A percentile compares a stretch with the other conserved stretches of the same genome.
Evolutionary conservation across 257 asterid species (phyloP).

Genomic region (Primulina eburnea): DNA sequence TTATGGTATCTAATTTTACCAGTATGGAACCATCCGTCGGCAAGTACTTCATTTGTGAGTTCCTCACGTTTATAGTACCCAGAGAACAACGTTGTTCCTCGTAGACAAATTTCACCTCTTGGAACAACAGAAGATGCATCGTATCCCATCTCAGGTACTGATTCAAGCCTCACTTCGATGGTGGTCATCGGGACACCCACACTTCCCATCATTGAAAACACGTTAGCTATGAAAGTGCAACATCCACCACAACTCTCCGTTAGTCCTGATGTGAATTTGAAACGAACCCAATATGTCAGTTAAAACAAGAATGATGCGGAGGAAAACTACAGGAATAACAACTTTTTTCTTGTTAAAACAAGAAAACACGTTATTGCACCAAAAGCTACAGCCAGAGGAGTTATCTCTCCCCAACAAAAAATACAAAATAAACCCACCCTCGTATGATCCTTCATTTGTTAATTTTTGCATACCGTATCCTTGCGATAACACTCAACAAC

Average conservation of each 20-base stretch:
- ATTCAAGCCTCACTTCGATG: conserved; percentile 84
- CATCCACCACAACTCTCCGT: conserved; percentile 86
- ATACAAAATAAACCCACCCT: not conserved
- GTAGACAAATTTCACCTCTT: conserved; percentile 82
- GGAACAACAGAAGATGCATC: conserved; percentile 70
- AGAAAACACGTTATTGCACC: not conserved
- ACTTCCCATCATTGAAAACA: conserved; percentile 73
- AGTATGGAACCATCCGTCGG: too few relatives aligned
- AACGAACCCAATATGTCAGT: not conserved
- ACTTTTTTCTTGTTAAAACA: not conserved
- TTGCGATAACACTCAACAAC: conserved; percentile 77
- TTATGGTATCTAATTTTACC: too few relatives aligned
- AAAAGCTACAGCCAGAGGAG: not conserved
- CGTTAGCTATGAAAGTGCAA: conserved; percentile 71
- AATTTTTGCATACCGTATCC: conserved; percentile 63
- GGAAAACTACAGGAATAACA: not conserved
- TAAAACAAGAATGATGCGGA: not conserved
- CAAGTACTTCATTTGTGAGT: conserved; percentile 48
- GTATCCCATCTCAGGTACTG: conserved; percentile 93
- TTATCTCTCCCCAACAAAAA: not conserved
- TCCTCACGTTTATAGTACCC: conserved; percentile 89
- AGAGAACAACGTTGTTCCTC: conserved; percentile 78
- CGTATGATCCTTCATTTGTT: not conserved
- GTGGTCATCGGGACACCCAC: conserved; percentile 91
- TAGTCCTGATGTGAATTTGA: conserved; percentile 51